Percentiles rank a stretch among this genome's conserved stretches.
phyloP scores from a whole-genome alignment of 768 basidiomycete species.

The Steccherinum ochraceum region DNA sequence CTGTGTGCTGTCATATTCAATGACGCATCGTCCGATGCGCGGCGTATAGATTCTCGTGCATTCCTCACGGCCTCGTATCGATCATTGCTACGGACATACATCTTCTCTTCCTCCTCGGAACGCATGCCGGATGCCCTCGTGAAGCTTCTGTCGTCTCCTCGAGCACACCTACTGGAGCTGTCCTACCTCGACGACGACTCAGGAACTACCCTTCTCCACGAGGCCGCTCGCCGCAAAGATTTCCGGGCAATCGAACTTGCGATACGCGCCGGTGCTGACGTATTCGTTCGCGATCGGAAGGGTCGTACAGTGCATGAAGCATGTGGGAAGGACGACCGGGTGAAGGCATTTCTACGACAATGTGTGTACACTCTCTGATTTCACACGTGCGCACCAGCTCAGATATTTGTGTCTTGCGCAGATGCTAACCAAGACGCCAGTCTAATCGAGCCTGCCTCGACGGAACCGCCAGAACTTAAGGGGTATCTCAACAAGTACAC shows the following conservation, averaged over 20 bases:
- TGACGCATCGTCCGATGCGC: too few relatives aligned
- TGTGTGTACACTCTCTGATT: constrained; percentile 40
- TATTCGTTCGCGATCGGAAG: constrained; percentile 74
- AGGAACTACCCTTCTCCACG: constrained; percentile 78
- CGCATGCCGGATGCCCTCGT: constrained; percentile 36
- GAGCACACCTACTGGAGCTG: constrained; percentile 67
- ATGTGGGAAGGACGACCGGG: constrained; percentile 71
- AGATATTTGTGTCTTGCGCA: constrained; percentile 19
- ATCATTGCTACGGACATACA: constrained; percentile 66
- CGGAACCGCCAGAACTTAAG: constrained; percentile 56
- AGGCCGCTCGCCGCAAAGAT: constrained; percentile 78
- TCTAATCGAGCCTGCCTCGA: constrained; percentile 44
- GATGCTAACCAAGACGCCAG: constrained; percentile 79
- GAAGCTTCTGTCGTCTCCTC: constrained; percentile 59
- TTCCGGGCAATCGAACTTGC: constrained; percentile 78
- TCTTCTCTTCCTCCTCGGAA: constrained; percentile 46
- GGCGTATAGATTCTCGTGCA: constrained; percentile 66
- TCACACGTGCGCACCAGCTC: constrained; percentile 1
- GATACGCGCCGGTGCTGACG: constrained; percentile 80
- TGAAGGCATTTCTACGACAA: constrained; percentile 78
- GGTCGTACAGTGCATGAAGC: constrained; percentile 67
- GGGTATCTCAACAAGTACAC: constrained; percentile 90
- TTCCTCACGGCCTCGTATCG: constrained; percentile 71
- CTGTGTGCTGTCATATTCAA: background rate
- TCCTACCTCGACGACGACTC: constrained; percentile 74